Base-by-base conservation (phyloP, 148 eudicot genomes). In the Simmondsia chinensis region DNA sequence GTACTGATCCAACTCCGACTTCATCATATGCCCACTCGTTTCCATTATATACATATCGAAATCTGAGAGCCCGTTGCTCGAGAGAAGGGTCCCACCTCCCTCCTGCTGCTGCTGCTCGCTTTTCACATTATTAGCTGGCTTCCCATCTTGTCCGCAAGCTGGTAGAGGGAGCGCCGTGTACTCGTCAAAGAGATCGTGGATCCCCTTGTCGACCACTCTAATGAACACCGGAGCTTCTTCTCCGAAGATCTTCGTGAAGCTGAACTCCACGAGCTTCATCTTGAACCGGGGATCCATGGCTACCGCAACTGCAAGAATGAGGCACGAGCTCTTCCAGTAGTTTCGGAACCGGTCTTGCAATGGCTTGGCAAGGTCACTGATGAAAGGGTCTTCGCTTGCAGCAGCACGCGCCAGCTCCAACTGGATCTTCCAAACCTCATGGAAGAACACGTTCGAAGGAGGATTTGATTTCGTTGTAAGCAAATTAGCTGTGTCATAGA, bases 271-370 rank as follows among this genome's bases (percentile, higher is more conserved):
- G 8, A 87, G 89, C 54, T 83, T 87, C 89, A 83, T 76, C 49
- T 87, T 87, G 72, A 83, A 87, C 39, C 96, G 50, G 2, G 96
- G 96, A 60, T 87, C 96, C 88, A 87, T 82, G 11, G 83, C 82
- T 0, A 87, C 96, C 1, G 96, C 84, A 27, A 79, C 68, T 15
- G 96, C 94, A 23, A 87, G 63, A 20, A 83, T 60, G 38, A 80
- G 59, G 61, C 77, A 83, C 40, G 80, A 70, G 27, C 59, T 70
- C 49, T 68, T 80, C 89, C 88, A 87, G 63, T 83, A 87, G 12
- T 77, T 67, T 30, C 74, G 83, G 28, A 87, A 87, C 40, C 55
- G 77, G 34, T 74, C 83, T 62, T 80, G 83, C 83, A 87, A 63
- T 10, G 69, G 50, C 42, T 70, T 68, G 3, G 86, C 72, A 21